phyloP scores from a whole-genome alignment of 1,284 basidiomycete genomes.

The Apiotrichum brassicae region DNA sequence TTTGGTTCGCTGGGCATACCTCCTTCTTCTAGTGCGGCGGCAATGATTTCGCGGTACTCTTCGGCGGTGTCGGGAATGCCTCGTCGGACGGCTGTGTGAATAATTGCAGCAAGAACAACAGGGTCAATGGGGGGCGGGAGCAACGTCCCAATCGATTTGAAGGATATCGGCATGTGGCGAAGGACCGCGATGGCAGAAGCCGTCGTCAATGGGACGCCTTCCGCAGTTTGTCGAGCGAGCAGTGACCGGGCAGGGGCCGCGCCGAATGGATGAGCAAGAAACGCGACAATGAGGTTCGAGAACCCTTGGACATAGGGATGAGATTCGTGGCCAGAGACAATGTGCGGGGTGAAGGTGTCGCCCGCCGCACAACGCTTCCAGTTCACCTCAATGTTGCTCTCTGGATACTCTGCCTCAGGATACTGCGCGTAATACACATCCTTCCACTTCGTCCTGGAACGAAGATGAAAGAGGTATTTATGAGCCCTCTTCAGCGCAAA shows the following conservation, averaged over 20 bases:
- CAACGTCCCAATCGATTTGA: not conserved
- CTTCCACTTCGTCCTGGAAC: not conserved
- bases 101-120: not conserved
- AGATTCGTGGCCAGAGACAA: not conserved
- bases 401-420: not conserved
- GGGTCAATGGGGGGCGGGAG: constrained; percentile 13
- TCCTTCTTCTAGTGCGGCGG: constrained; percentile 12
- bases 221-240: constrained; percentile 9
- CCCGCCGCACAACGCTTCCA: not conserved
- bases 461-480: not conserved
- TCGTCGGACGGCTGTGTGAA: constrained; percentile 4
- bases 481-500: not conserved
- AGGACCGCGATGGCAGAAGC: not conserved
- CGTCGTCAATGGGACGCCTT: constrained; percentile 10
- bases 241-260: constrained; percentile 7
- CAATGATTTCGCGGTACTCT: constrained; percentile 15
- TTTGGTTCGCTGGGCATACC: not conserved
- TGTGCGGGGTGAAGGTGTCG: not conserved
- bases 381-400: not conserved
- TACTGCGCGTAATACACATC: not conserved
- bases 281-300: constrained; percentile 9
- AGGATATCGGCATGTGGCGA: not conserved
- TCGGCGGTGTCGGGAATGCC: constrained; percentile 8
- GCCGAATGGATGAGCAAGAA: constrained; percentile 14
- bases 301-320: constrained; percentile 1